A percentile compares a stretch with the other conserved stretches of the same genome.
Conservation (phyloP, 306 rosid species). For the Vigna angularis region DNA sequence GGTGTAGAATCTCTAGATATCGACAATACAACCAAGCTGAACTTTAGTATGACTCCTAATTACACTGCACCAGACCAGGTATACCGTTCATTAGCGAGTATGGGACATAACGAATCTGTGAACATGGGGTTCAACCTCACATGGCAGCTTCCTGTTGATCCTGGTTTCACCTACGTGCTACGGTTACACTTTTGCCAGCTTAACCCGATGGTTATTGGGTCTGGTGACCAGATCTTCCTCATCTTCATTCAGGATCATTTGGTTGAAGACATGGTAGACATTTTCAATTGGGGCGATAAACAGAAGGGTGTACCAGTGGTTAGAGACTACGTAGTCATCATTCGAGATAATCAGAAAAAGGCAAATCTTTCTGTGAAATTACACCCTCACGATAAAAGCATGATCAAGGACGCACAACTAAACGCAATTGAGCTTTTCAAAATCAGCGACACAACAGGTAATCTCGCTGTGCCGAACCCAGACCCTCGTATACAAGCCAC, state of each 20-base stretch:
- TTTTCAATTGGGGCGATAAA: not conserved
- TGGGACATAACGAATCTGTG: not conserved
- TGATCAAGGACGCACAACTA: not conserved
- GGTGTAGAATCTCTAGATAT: not conserved
- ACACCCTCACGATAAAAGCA: not conserved
- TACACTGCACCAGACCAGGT: not conserved
- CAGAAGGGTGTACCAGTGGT: not conserved
- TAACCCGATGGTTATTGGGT: accelerated
- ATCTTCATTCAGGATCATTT: not conserved
- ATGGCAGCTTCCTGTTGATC: not conserved
- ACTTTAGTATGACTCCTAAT: not conserved
- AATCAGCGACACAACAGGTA: not conserved
- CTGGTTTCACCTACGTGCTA: not conserved
- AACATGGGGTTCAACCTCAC: not conserved
- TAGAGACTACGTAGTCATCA: not conserved
- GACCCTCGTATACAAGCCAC: not conserved
- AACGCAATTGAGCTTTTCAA: slow-evolving; percentile 8
- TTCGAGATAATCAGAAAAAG: not conserved
- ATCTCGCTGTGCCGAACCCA: not conserved
- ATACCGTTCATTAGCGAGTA: not conserved
- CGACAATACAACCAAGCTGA: not conserved
- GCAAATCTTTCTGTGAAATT: not conserved
- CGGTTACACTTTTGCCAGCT: not conserved
- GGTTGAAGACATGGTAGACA: not conserved
- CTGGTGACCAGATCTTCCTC: not conserved